These are phyloP conservation scores for Boletus barrowsii DNA, from an alignment of 768 basidiomycete genomes.

Conservation along the genomic window DNA sequence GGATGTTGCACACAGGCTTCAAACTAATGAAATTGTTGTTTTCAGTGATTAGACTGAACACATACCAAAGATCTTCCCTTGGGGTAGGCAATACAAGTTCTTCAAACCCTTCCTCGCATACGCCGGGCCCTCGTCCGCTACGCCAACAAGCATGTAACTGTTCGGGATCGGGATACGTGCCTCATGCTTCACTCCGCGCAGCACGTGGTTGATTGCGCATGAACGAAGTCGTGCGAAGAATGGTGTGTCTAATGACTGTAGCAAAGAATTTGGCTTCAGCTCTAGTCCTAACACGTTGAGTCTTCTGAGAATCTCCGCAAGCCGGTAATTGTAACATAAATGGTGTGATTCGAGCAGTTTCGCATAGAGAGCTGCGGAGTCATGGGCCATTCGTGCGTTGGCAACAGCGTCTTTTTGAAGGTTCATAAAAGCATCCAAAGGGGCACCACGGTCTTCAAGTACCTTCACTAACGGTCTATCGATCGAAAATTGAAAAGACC, in stretches of 20 bases:
- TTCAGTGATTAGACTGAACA: background rate
- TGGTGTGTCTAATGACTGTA: slow-evolving; percentile 44
- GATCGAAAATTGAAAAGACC: background rate
- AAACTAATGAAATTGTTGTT: background rate
- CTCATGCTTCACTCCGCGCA: slow-evolving; percentile 71
- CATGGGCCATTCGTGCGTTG: slow-evolving; percentile 55
- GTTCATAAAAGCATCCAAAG: slow-evolving; percentile 50
- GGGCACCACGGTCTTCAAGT: slow-evolving; percentile 72
- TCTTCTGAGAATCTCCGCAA: slow-evolving; percentile 50
- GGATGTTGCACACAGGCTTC: slow-evolving; percentile 60
- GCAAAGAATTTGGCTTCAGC: slow-evolving; percentile 35
- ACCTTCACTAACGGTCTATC: slow-evolving; percentile 71
- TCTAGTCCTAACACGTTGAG: slow-evolving; percentile 50
- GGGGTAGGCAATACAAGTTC: slow-evolving; percentile 52
- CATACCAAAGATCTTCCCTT: slow-evolving; percentile 67
- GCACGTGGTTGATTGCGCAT: slow-evolving; percentile 58
- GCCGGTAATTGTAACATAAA: slow-evolving; percentile 44
- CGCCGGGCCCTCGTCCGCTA: slow-evolving; percentile 78
- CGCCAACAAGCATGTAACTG: slow-evolving; percentile 70
- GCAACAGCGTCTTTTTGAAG: slow-evolving; percentile 62
- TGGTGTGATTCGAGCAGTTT: slow-evolving; percentile 47
- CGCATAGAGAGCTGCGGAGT: slow-evolving; percentile 49
- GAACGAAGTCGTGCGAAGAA: slow-evolving; percentile 60
- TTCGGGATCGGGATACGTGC: slow-evolving; percentile 72
- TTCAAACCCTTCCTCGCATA: slow-evolving; percentile 48